Percentiles rank a stretch among this genome's conserved stretches.
phyloP scores from a whole-genome alignment of 1,284 basidiomycete genomes.

The Fomitiporia mediterranea region DNA sequence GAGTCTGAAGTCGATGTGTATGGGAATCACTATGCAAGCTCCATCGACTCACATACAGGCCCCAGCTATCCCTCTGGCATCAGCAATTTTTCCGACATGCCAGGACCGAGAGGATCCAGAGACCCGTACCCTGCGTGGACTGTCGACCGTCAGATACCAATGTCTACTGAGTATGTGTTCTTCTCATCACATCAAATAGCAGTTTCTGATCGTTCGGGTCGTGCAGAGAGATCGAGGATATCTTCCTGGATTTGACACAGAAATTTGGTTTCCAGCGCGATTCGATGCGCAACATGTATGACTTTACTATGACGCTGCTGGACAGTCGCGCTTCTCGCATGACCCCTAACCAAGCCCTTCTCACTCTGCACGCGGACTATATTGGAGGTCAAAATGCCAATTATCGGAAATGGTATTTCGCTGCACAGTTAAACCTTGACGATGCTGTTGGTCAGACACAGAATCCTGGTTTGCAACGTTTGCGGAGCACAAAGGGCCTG shows the following conservation, averaged over 20 bases:
- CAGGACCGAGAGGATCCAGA: slow-evolving; percentile 46
- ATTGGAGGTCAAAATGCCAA: slow-evolving; percentile 97
- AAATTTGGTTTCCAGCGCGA: slow-evolving; percentile 99
- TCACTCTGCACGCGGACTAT: slow-evolving; percentile 97
- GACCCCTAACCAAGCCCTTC: slow-evolving; percentile 94
- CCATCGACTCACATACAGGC: slow-evolving; percentile 36
- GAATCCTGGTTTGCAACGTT: slow-evolving; percentile 87
- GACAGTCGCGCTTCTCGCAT: slow-evolving; percentile 97
- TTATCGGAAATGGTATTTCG: slow-evolving; percentile 99
- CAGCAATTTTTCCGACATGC: slow-evolving; percentile 51
- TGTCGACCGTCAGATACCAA: slow-evolving; percentile 88
- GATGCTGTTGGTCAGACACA: slow-evolving; percentile 96
- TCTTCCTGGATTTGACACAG: slow-evolving; percentile 96
- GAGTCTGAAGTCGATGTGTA: slow-evolving; percentile 46
- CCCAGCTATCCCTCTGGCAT: slow-evolving; percentile 41
- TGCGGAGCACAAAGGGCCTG: slow-evolving; percentile 54
- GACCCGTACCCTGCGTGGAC: slow-evolving; percentile 96
- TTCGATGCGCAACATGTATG: slow-evolving; percentile 92
- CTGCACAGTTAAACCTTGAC: slow-evolving; percentile 97
- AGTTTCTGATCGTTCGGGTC: background rate
- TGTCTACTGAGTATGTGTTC: slow-evolving; percentile 71
- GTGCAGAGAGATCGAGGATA: slow-evolving; percentile 87
- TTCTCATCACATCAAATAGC: background rate
- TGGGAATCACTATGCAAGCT: slow-evolving; percentile 30
- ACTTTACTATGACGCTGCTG: slow-evolving; percentile 97